phyloP scores from a whole-genome alignment of 192 early-diverging fungal species.

The Gamsiella multidivaricata region DNA sequence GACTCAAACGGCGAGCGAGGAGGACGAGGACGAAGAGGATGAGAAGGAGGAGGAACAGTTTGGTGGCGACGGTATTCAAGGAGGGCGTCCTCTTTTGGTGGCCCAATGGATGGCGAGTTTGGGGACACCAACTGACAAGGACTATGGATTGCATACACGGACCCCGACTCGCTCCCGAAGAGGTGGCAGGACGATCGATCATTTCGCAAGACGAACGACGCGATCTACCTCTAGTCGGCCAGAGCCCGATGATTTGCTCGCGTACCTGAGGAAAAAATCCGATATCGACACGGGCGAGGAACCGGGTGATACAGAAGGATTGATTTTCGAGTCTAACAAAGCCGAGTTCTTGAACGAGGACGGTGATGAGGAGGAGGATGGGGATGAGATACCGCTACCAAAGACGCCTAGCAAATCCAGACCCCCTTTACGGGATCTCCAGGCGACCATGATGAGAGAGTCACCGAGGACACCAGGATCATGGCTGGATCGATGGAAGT shows the following conservation, averaged over 20 bases:
- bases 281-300: no score
- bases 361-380: neutral
- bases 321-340: no score
- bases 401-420: slow-evolving; percentile 13
- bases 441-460: neutral
- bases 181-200: neutral
- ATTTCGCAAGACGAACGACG: no score
- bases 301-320: no score
- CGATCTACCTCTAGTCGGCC: no score
- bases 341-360: no score
- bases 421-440: neutral
- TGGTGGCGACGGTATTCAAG: neutral
- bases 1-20: no score
- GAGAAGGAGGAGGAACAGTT: neutral
- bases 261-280: no score
- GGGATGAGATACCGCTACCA: neutral
- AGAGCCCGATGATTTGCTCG: no score
- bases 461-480: slow-evolving; percentile 16
- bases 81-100: neutral
- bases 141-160: neutral
- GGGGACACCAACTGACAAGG: neutral
- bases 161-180: neutral
- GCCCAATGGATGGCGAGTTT: neutral
- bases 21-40: neutral
- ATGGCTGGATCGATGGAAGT: slow-evolving; percentile 21